Percentiles rank a stretch among this genome's conserved stretches.
Evolutionary conservation across 2,329 filamentous ascomycete genomes (phyloP).

Genomic region (Ophiocordyceps camponoti-leonardi): DNA sequence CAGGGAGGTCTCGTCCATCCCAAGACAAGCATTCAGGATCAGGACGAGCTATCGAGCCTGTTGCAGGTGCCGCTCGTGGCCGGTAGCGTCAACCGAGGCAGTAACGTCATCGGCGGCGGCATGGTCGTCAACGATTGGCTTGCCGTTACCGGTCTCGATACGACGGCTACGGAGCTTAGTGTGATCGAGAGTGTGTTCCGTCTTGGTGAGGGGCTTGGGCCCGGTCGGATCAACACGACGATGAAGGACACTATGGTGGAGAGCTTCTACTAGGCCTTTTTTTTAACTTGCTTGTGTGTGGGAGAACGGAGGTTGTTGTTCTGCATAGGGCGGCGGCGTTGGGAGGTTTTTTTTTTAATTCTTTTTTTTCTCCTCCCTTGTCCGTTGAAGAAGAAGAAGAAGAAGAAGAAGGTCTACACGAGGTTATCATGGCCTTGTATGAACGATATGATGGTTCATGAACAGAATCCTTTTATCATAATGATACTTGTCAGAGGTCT

Average conservation of each 20-base stretch:
- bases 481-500: too few species aligned
- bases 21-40: conserved; percentile 92
- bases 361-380: neutral
- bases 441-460: too few species aligned
- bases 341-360: neutral
- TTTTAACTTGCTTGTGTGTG: too few species aligned
- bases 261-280: conserved; percentile 75
- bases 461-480: too few species aligned
- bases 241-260: conserved; percentile 99
- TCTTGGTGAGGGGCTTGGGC: conserved; percentile 70
- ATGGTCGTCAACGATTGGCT: conserved; percentile 65
- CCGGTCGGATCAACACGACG: conserved; percentile 60
- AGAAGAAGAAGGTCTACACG: too few species aligned
- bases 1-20: conserved; percentile 93
- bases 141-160: conserved; percentile 83
- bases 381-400: too few species aligned
- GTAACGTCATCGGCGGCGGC: conserved; percentile 75
- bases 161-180: conserved; percentile 91
- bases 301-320: neutral
- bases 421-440: too few species aligned
- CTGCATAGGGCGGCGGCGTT: neutral
- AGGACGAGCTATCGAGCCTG: conserved; percentile 87
- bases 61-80: conserved; percentile 93
- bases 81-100: conserved; percentile 83
- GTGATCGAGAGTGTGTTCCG: conserved; percentile 95